Conservation (phyloP, 73 alveolate species). For the Stentor coeruleus region DNA sequence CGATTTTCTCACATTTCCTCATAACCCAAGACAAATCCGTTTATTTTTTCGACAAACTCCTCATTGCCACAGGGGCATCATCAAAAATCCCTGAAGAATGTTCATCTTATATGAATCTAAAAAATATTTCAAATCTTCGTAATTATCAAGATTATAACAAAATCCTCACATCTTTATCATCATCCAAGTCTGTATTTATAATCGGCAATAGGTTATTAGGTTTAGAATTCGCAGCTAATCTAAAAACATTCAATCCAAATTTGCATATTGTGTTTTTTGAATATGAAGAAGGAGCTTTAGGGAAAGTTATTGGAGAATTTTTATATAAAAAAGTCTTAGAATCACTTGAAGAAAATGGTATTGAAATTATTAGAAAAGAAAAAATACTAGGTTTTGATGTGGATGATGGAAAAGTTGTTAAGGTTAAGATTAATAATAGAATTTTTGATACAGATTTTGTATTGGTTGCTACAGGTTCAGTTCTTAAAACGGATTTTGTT, state of each 20-base stretch:
- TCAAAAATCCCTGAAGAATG: conserved; percentile 42
- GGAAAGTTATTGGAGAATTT: conserved; percentile 62
- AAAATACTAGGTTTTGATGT: conserved; percentile 49
- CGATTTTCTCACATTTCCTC: conserved; percentile 10
- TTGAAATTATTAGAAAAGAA: conserved; percentile 37
- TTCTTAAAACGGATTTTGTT: conserved; percentile 52
- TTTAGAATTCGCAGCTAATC: conserved; percentile 67
- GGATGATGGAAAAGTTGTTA: conserved; percentile 48
- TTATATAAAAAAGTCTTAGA: conserved; percentile 51
- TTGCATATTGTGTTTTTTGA: conserved; percentile 59
- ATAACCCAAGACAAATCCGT: conserved; percentile 37
- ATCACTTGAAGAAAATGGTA: conserved; percentile 59
- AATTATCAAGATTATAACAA: conserved; percentile 46
- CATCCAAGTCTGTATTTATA: conserved; percentile 64
- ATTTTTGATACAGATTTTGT: conserved; percentile 59
- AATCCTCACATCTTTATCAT: conserved; percentile 39
- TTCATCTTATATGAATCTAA: conserved; percentile 54
- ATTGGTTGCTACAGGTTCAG: conserved; percentile 72
- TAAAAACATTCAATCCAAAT: conserved; percentile 45
- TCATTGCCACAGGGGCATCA: conserved; percentile 75
- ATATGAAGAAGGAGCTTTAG: conserved; percentile 45
- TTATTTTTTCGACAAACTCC: conserved; percentile 62
- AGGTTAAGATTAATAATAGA: conserved; percentile 38
- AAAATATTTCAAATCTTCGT: conserved; percentile 62
- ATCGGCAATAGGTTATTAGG: conserved; percentile 85